A percentile compares a stretch with the other conserved stretches of the same genome.
phyloP scores from a whole-genome alignment of 208 protist species.

The Acanthamoeba culbertsoni region DNA sequence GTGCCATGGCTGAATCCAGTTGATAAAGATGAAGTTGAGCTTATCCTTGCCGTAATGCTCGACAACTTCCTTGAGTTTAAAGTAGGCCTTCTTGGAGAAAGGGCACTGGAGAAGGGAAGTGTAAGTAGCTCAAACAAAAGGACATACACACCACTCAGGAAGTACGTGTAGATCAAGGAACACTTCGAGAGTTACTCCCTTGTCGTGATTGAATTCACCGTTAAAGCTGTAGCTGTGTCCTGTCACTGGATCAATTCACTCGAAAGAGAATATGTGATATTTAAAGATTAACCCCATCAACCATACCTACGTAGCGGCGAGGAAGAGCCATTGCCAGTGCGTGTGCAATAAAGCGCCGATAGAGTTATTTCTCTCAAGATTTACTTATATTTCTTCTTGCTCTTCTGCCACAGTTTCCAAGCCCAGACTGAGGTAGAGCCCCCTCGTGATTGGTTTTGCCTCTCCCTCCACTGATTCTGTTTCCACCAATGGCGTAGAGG shows the following conservation, averaged over 20 bases:
- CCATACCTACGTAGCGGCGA: not conserved
- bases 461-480: not conserved
- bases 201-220: not conserved
- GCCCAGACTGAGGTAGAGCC: not conserved
- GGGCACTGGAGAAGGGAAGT: constrained; percentile 19
- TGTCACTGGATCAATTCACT: not conserved
- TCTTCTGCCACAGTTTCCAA: not conserved
- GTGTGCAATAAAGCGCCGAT: not conserved
- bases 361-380: not conserved
- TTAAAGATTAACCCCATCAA: not conserved
- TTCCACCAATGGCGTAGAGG: not conserved
- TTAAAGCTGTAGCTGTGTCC: constrained; percentile 7
- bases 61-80: constrained; percentile 43
- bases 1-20: constrained; percentile 56
- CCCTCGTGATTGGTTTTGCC: not conserved
- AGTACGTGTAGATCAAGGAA: constrained; percentile 39
- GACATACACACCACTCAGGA: too few relatives aligned
- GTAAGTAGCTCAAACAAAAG: not conserved
- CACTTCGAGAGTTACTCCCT: constrained; percentile 31
- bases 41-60: constrained; percentile 44
- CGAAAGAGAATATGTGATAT: not conserved
- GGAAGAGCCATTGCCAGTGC: not conserved
- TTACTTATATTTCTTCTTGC: too few relatives aligned
- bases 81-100: constrained; percentile 49
- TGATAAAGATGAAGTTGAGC: constrained; percentile 9